These are phyloP conservation scores for Solanum appendiculatum DNA, from an alignment of 257 asterid species.

Conservation along the genomic window DNA sequence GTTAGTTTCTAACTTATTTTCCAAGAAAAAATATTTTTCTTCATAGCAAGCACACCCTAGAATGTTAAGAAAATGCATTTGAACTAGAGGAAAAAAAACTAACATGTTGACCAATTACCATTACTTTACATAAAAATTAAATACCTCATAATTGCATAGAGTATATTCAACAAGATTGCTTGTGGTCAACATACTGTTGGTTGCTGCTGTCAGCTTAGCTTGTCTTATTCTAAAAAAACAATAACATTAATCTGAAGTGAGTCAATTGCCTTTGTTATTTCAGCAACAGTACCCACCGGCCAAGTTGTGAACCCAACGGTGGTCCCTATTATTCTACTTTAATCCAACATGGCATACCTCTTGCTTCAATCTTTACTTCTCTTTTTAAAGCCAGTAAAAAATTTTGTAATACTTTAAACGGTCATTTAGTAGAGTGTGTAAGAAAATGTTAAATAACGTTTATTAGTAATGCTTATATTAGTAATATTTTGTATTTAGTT, in stretches of 20 bases:
- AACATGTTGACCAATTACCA: neutral
- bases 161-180: neutral
- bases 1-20: too few relatives aligned
- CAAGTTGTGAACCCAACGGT: neutral
- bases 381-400: neutral
- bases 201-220: neutral
- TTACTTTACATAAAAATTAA: too few relatives aligned
- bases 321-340: neutral
- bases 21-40: too few relatives aligned
- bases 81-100: neutral
- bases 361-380: neutral
- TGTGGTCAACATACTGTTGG: neutral
- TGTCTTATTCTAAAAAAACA: neutral
- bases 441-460: too few relatives aligned
- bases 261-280: neutral
- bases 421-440: too few relatives aligned
- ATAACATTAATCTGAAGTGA: neutral
- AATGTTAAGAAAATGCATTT: neutral
- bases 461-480: too few relatives aligned
- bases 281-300: neutral
- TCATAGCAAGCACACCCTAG: neutral
- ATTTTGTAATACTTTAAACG: neutral
- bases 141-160: neutral
- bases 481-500: neutral
- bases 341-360: neutral